These are phyloP conservation scores for Calcarisporium arbuscula DNA, from an alignment of 2,329 filamentous ascomycete species.

Conservation along the genomic window DNA sequence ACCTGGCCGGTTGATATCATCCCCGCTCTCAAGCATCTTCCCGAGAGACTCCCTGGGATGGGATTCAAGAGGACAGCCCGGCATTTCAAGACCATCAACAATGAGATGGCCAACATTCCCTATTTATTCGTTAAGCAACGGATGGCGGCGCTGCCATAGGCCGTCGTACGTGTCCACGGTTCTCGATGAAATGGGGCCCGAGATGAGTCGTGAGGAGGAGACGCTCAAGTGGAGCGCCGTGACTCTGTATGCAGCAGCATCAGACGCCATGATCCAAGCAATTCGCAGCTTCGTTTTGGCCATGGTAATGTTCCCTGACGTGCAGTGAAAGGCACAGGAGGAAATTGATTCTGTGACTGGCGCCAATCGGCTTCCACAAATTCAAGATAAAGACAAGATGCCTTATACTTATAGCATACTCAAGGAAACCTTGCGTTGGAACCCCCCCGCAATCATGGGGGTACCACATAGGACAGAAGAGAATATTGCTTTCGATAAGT, in stretches of 20 bases:
- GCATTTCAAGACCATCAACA: conserved; percentile 1
- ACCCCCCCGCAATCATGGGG: conserved; percentile 23
- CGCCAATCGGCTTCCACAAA: conserved; percentile 30
- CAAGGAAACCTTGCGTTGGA: conserved; percentile 24
- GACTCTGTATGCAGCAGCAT: conserved; percentile 9
- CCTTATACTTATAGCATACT: conserved; percentile 31
- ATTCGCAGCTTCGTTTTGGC: conserved; percentile 33
- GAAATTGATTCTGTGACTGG: conserved; percentile 39
- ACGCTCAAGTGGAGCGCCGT: background rate
- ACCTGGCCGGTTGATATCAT: conserved; percentile 18
- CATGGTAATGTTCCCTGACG: conserved; percentile 34
- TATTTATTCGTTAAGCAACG: background rate
- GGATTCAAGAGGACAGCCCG: conserved; percentile 5
- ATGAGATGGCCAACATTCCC: background rate
- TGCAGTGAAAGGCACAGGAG: conserved; percentile 32
- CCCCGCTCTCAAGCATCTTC: conserved; percentile 14
- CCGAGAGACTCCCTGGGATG: conserved; percentile 14
- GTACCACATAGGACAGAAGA: conserved; percentile 31
- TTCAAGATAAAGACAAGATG: conserved; percentile 34
- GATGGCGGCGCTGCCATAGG: too few relatives aligned
- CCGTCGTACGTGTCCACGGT: too few relatives aligned
- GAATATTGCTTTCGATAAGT: conserved; percentile 15
- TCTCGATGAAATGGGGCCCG: too few relatives aligned
- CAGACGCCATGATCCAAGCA: background rate
- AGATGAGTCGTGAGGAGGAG: too few relatives aligned